phyloP scores from a whole-genome alignment of 148 eudicot species.

The Rhododendron kiyosumense region DNA sequence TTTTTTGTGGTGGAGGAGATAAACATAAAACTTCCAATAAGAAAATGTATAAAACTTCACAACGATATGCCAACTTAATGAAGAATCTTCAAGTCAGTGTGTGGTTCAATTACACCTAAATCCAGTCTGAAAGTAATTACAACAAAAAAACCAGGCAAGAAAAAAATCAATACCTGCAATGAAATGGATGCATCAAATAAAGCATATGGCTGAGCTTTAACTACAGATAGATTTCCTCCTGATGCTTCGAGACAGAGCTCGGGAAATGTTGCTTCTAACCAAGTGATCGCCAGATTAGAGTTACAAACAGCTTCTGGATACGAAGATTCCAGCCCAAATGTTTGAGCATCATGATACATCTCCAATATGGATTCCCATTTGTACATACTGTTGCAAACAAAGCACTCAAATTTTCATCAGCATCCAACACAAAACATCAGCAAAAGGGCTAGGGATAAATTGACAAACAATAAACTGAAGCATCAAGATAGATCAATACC shows the following conservation, averaged over 20 bases:
- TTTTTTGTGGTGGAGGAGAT: not conserved
- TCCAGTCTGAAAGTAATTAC: not conserved
- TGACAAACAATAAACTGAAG: not conserved
- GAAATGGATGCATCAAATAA: slow-evolving; percentile 67
- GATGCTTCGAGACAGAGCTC: slow-evolving; percentile 49
- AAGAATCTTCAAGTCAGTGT: not conserved
- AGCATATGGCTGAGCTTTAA: slow-evolving; percentile 73
- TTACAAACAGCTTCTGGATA: slow-evolving; percentile 59
- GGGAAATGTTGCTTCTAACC: slow-evolving; percentile 97
- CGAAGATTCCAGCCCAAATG: slow-evolving; percentile 65
- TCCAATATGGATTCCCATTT: slow-evolving; percentile 80
- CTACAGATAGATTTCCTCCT: slow-evolving; percentile 42
- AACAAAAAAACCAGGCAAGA: slow-evolving; percentile 3
- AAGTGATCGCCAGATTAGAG: slow-evolving; percentile 72
- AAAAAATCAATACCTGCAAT: slow-evolving; percentile 60
- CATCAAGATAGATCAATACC: not conserved
- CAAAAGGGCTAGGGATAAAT: not conserved
- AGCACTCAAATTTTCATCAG: not conserved
- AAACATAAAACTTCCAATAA: not conserved
- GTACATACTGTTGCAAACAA: slow-evolving; percentile 47
- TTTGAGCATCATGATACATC: slow-evolving; percentile 73
- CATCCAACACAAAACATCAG: slow-evolving; percentile 6
- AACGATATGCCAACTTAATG: not conserved
- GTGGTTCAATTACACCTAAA: not conserved
- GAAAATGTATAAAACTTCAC: not conserved